Percentiles rank a stretch among this genome's conserved stretches.
phyloP scores from a whole-genome alignment of 805 yeast genomes.

The Myxozyma mucilagina region DNA sequence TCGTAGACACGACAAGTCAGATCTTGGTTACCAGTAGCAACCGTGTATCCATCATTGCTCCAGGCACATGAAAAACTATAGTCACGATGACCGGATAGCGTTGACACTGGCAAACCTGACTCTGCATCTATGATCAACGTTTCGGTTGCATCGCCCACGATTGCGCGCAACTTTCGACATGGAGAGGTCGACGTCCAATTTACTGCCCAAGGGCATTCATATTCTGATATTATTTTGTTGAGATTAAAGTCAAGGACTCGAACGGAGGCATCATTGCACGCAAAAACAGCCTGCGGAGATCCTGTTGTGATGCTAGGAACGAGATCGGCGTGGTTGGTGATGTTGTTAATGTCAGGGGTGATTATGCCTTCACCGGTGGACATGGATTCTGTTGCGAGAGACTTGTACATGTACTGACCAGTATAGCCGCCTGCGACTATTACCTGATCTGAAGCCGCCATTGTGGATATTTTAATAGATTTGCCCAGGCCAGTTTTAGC shows the following conservation, averaged over 20 bases:
- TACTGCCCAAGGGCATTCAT: constrained; percentile 49
- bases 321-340: constrained; percentile 52
- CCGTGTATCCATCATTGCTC: constrained; percentile 46
- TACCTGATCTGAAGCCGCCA: constrained; percentile 47
- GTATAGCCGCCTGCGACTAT: constrained; percentile 57
- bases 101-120: constrained; percentile 29
- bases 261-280: constrained; percentile 53
- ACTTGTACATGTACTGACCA: constrained; percentile 50
- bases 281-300: constrained; percentile 45
- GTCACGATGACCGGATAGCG: constrained; percentile 52
- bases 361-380: constrained; percentile 43
- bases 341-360: constrained; percentile 50
- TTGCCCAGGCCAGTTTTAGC: constrained; percentile 26
- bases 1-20: constrained; percentile 52
- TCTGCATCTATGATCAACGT: constrained; percentile 51
- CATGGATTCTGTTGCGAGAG: constrained; percentile 34
- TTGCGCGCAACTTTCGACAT: constrained; percentile 44
- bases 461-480: constrained; percentile 49
- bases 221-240: constrained; percentile 27
- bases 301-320: constrained; percentile 23
- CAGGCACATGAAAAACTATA: constrained; percentile 63
- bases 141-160: constrained; percentile 54
- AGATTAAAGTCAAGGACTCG: constrained; percentile 46
- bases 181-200: constrained; percentile 53
- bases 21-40: constrained; percentile 64